Percentiles rank a stretch among this genome's conserved stretches.
These are phyloP conservation scores for Calonectria ilicicola DNA, from an alignment of 2,329 filamentous ascomycete genomes.

Conservation along the genomic window DNA sequence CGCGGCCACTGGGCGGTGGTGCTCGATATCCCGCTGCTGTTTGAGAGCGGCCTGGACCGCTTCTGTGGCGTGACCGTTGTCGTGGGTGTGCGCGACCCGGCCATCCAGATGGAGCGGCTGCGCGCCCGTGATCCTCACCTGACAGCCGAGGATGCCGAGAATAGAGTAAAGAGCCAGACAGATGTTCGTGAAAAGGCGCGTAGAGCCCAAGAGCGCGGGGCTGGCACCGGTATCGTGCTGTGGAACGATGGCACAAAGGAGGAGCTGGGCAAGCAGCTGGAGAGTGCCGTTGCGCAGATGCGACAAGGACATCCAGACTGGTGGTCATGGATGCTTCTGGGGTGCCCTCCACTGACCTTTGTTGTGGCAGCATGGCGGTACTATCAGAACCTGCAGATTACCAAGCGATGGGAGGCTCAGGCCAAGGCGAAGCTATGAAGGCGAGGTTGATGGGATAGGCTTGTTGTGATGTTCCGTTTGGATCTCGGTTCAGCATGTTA, in stretches of 20 bases:
- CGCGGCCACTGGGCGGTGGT: constrained; percentile 88
- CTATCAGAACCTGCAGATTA: constrained; percentile 77
- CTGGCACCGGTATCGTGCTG: constrained; percentile 80
- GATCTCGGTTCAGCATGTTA: not conserved
- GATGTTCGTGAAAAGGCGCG: constrained; percentile 87
- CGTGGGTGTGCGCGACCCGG: constrained; percentile 84
- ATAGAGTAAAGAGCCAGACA: constrained; percentile 87
- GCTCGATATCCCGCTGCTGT: constrained; percentile 90
- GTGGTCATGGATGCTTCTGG: constrained; percentile 82
- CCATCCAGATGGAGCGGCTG: constrained; percentile 84
- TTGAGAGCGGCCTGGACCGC: constrained; percentile 87
- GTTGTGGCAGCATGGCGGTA: constrained; percentile 77
- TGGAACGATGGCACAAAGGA: constrained; percentile 88
- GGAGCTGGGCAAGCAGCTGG: constrained; percentile 76
- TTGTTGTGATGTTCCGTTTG: not conserved
- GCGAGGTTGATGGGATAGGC: not conserved
- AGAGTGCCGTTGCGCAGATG: constrained; percentile 73
- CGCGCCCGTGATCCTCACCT: constrained; percentile 82
- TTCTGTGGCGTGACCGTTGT: constrained; percentile 89
- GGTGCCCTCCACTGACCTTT: constrained; percentile 81
- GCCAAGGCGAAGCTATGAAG: constrained; percentile 45
- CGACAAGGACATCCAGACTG: constrained; percentile 75
- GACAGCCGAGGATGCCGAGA: constrained; percentile 86
- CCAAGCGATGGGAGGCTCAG: constrained; percentile 76
- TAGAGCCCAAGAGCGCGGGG: constrained; percentile 74